phyloP scores from a whole-genome alignment of 2,329 filamentous ascomycete genomes.

The Purpureocillium takamizusanense region DNA sequence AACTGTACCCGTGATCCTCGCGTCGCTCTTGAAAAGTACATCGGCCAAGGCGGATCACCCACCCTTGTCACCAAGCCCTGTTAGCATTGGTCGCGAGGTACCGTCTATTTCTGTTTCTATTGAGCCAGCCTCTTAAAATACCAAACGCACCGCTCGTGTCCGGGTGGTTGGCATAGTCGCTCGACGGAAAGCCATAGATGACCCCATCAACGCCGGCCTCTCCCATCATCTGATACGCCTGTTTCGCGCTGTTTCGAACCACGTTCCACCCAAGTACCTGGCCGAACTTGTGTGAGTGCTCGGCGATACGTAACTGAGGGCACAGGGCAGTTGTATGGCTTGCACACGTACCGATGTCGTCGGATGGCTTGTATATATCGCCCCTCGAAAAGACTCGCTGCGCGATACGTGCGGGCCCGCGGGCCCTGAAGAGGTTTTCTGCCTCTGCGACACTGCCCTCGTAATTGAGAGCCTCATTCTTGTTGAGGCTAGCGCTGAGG shows the following conservation, averaged over 20 bases:
- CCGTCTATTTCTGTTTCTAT: neutral
- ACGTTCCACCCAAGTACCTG: slow-evolving; percentile 4
- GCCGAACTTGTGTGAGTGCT: neutral
- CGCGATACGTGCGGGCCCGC: neutral
- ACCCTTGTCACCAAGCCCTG: slow-evolving; percentile 1
- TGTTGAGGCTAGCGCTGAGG: slow-evolving; percentile 2
- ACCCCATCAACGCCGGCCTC: slow-evolving; percentile 3
- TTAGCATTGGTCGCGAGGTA: slow-evolving; percentile 1
- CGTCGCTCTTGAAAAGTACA: too few relatives aligned
- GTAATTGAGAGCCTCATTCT: slow-evolving; percentile 3
- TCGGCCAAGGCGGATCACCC: too few relatives aligned
- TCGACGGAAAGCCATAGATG: slow-evolving; percentile 2
- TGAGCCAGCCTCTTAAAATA: neutral
- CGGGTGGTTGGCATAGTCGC: neutral
- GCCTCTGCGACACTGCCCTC: neutral
- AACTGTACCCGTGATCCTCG: too few relatives aligned
- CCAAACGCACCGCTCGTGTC: neutral
- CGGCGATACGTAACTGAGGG: slow-evolving; percentile 2
- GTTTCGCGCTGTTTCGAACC: neutral
- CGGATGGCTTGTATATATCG: neutral
- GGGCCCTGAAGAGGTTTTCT: neutral
- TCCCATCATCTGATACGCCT: neutral
- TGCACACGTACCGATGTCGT: neutral
- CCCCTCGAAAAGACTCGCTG: slow-evolving; percentile 5
- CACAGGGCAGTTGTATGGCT: slow-evolving; percentile 6